phyloP scores from a whole-genome alignment of 495 filamentous ascomycete genomes.

The Aspergillus sclerotiicarbonarius region DNA sequence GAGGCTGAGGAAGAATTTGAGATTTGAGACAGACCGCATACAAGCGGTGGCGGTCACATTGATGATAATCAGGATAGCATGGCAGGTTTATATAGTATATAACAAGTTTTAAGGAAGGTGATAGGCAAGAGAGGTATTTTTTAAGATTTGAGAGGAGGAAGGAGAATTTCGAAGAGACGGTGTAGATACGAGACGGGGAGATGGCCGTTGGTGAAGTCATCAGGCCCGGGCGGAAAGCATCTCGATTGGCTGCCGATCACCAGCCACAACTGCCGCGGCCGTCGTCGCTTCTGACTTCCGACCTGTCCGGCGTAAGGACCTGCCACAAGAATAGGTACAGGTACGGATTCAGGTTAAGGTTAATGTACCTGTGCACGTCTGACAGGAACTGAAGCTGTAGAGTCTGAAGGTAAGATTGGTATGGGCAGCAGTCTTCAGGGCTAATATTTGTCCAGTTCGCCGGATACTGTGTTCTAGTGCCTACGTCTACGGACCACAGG shows the following conservation, averaged over 20 bases:
- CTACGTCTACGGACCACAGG: background rate
- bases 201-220: constrained; percentile 20
- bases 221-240: constrained; percentile 3
- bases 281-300: background rate
- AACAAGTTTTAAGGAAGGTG: background rate
- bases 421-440: background rate
- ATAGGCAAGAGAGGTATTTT: background rate
- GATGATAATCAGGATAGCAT: background rate
- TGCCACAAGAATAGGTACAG: background rate
- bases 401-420: background rate
- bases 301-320: background rate
- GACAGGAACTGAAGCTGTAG: too few species aligned
- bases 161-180: background rate
- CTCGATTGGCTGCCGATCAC: constrained; percentile 7
- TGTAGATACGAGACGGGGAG: background rate
- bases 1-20: background rate
- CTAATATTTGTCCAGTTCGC: background rate
- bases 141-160: background rate
- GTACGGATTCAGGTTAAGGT: background rate
- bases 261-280: background rate
- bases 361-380: background rate
- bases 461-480: background rate
- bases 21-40: constrained; percentile 2
- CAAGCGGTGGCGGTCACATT: constrained; percentile 8
- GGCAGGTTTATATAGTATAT: background rate